Evolutionary conservation across 169 alveolate genomes (phyloP).

Genomic region (Plasmodium adleri): DNA sequence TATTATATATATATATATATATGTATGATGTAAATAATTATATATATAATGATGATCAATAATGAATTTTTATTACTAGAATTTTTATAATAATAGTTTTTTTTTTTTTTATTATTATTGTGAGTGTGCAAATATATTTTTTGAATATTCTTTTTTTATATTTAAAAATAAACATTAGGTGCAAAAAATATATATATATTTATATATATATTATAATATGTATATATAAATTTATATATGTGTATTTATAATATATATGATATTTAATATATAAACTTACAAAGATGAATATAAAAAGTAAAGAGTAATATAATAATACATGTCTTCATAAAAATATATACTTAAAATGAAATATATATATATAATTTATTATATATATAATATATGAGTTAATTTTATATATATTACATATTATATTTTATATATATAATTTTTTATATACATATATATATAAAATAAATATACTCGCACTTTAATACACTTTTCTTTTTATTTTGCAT

Average conservation of each 20-base stretch:
- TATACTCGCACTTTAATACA: conserved; percentile 15
- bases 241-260: too few species aligned
- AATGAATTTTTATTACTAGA: too few species aligned
- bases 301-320: not conserved
- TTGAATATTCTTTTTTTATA: not conserved
- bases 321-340: conserved; percentile 1
- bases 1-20: too few species aligned
- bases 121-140: too few species aligned
- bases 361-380: not conserved
- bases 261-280: too few species aligned
- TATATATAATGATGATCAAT: too few species aligned
- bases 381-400: not conserved
- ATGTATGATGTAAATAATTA: too few species aligned
- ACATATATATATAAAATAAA: not conserved
- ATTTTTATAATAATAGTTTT: too few species aligned
- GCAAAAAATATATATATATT: not conserved
- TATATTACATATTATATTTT: not conserved
- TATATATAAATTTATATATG: too few species aligned
- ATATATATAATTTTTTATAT: not conserved
- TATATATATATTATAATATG: too few species aligned
- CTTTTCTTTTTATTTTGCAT: conserved; percentile 24
- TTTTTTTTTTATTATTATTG: too few species aligned
- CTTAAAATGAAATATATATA: not conserved
- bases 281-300: too few species aligned
- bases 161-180: conserved; percentile 1